Conservation (phyloP, 495 filamentous ascomycete species). For the Penicillium taxi region DNA sequence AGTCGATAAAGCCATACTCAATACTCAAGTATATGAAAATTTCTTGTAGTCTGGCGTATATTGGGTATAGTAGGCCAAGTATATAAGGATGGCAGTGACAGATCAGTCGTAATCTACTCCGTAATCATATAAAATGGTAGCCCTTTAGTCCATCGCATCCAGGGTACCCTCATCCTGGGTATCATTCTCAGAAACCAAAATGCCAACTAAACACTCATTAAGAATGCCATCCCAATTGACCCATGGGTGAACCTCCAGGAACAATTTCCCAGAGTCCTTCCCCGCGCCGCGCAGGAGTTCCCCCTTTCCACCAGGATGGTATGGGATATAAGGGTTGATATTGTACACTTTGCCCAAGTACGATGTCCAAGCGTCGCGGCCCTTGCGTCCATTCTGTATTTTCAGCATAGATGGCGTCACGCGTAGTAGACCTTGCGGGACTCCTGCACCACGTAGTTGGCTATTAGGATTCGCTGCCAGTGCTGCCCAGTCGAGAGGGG, state of each 20-base stretch:
- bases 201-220: constrained; percentile 73
- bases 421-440: constrained; percentile 45
- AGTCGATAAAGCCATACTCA: too few relatives aligned
- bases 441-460: constrained; percentile 56
- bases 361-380: constrained; percentile 79
- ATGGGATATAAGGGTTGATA: constrained; percentile 78
- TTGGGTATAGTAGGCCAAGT: too few relatives aligned
- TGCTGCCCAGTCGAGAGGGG: constrained; percentile 90
- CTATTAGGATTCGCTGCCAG: constrained; percentile 55
- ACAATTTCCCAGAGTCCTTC: constrained; percentile 60
- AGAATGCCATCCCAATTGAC: constrained; percentile 96
- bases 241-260: constrained; percentile 93
- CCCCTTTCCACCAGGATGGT: constrained; percentile 84
- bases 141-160: constrained; percentile 63
- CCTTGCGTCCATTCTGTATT: constrained; percentile 66
- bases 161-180: constrained; percentile 37
- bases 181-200: constrained; percentile 73
- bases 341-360: constrained; percentile 89
- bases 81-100: too few relatives aligned
- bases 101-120: neutral
- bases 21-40: too few relatives aligned
- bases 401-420: constrained; percentile 76
- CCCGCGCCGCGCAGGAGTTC: constrained; percentile 79
- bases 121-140: neutral
- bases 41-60: too few relatives aligned